Percentiles rank a stretch among this genome's conserved stretches.
Conservation (phyloP, 768 basidiomycete genomes). For the Tephrocybe sp. region DNA sequence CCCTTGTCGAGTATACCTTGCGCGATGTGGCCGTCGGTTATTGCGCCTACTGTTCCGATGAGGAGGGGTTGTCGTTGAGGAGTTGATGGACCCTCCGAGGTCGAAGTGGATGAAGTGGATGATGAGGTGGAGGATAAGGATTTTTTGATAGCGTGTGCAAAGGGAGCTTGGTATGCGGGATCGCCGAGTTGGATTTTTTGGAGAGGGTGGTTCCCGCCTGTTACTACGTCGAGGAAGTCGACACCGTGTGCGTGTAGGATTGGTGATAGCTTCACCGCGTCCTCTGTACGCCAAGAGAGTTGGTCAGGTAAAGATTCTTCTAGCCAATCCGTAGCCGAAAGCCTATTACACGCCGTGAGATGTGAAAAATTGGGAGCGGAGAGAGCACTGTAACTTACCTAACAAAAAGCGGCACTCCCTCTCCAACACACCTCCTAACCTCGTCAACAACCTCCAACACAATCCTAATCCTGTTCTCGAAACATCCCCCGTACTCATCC, state of each 20-base stretch:
- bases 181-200: conserved; percentile 34
- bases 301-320: conserved; percentile 56
- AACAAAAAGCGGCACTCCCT: conserved; percentile 67
- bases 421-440: conserved; percentile 56
- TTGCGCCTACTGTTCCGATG: conserved; percentile 51
- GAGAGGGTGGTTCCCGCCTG: conserved; percentile 52
- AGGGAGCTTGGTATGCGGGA: conserved; percentile 52
- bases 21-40: conserved; percentile 53
- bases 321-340: conserved; percentile 77
- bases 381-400: conserved; percentile 37
- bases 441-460: conserved; percentile 63
- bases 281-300: conserved; percentile 65
- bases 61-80: too few relatives aligned
- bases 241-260: conserved; percentile 64
- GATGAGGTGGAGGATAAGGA: conserved; percentile 35
- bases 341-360: conserved; percentile 25
- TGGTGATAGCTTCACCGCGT: conserved; percentile 58
- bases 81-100: too few relatives aligned
- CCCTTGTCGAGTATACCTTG: conserved; percentile 56
- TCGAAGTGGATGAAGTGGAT: too few relatives aligned
- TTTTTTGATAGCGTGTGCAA: conserved; percentile 49
- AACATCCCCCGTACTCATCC: conserved; percentile 68
- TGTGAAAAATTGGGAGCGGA: conserved; percentile 4
- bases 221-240: conserved; percentile 73
- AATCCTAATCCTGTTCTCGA: conserved; percentile 67